phyloP scores from a whole-genome alignment of 768 basidiomycete species.

The Trichaptum fuscoviolaceum region DNA sequence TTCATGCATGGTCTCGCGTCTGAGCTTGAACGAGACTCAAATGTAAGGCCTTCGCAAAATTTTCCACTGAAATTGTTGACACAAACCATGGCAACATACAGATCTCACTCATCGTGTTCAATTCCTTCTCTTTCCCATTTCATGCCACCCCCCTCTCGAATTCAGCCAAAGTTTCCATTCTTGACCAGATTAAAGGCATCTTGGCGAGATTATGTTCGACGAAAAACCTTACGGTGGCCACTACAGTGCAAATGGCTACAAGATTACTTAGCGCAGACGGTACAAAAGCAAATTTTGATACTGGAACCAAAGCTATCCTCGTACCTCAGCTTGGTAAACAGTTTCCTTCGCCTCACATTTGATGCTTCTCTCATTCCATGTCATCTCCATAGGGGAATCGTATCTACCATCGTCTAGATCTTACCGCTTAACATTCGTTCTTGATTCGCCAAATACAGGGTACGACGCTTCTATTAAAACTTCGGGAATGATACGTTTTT shows the following conservation, averaged over 20 bases:
- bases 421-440: not conserved
- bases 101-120: conserved; percentile 59
- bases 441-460: conserved; percentile 1
- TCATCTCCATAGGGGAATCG: not conserved
- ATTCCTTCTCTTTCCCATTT: conserved; percentile 64
- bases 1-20: conserved; percentile 51
- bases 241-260: conserved; percentile 66
- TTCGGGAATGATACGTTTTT: not conserved
- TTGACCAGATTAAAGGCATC: conserved; percentile 48
- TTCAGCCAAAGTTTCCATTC: conserved; percentile 35
- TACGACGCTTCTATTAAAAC: not conserved
- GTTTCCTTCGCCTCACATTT: not conserved
- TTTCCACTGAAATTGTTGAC: not conserved
- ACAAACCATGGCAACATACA: conserved; percentile 19
- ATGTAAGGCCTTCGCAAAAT: conserved; percentile 31
- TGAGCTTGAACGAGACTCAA: conserved; percentile 39
- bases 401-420: conserved; percentile 1
- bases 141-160: conserved; percentile 38
- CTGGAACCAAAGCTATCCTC: conserved; percentile 58
- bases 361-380: not conserved
- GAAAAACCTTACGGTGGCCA: conserved; percentile 50
- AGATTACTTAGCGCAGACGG: conserved; percentile 64
- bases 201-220: conserved; percentile 46
- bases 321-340: conserved; percentile 56
- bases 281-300: conserved; percentile 58